A percentile compares a stretch with the other conserved stretches of the same genome.
Conservation (phyloP, 148 eudicot genomes). For the Vaccinium macrocarpon region DNA sequence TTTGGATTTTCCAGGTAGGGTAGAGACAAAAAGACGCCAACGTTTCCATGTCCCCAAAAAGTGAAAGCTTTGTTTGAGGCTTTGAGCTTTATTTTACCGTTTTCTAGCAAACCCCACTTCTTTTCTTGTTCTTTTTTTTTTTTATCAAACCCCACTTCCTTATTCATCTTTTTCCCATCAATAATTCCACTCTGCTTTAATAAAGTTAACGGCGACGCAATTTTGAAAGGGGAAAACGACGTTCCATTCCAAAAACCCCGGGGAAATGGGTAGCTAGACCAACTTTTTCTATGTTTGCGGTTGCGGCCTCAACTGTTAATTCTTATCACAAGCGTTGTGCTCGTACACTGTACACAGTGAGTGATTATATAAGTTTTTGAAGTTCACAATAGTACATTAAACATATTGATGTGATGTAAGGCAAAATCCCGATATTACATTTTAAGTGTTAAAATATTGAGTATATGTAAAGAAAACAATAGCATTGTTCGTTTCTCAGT, state of each 20-base stretch:
- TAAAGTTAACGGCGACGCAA: not conserved
- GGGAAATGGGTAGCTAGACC: too few species aligned
- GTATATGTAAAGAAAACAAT: too few species aligned
- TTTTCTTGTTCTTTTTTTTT: too few species aligned
- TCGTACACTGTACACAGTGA: too few species aligned
- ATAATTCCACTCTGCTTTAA: not conserved
- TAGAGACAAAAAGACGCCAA: not conserved
- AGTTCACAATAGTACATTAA: not conserved
- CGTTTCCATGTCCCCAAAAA: not conserved
- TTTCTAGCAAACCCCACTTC: not conserved
- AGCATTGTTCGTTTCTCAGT: too few species aligned
- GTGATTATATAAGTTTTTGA: too few species aligned
- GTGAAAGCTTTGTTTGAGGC: not conserved
- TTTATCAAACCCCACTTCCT: not conserved
- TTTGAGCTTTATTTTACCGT: not conserved
- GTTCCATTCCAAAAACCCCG: not conserved
- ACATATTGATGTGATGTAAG: not conserved
- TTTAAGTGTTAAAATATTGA: too few species aligned
- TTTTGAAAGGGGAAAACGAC: not conserved
- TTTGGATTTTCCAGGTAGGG: not conserved
- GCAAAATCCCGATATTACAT: not conserved
- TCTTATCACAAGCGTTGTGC: too few species aligned
- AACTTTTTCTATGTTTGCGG: too few species aligned
- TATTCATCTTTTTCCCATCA: not conserved
- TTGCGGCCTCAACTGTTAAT: too few species aligned